phyloP scores from a whole-genome alignment of 2,329 filamentous ascomycete genomes.

The Pseudonectria foliicola region DNA sequence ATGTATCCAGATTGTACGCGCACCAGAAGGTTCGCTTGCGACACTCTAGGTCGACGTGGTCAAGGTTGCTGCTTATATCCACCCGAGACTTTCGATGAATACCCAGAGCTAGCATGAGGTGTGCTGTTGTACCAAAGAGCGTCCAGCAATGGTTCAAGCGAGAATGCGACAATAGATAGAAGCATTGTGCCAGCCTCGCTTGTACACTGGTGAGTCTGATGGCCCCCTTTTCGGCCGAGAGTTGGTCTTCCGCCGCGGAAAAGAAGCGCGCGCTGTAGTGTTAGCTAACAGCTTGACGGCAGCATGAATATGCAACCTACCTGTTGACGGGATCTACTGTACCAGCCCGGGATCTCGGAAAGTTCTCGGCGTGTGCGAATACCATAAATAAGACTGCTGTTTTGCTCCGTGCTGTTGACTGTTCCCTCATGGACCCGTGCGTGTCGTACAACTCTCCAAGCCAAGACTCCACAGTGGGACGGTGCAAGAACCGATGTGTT shows the following conservation, averaged over 20 bases:
- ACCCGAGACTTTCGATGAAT: slow-evolving; percentile 28
- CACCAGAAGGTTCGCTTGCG: slow-evolving; percentile 52
- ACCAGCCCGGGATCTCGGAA: slow-evolving; percentile 22
- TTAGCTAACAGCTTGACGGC: neutral
- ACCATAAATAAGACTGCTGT: slow-evolving; percentile 42
- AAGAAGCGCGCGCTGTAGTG: slow-evolving; percentile 22
- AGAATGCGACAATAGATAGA: slow-evolving; percentile 37
- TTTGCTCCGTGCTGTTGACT: slow-evolving; percentile 12
- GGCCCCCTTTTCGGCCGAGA: slow-evolving; percentile 31
- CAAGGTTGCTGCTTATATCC: slow-evolving; percentile 9
- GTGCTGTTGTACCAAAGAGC: slow-evolving; percentile 35
- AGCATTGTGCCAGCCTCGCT: slow-evolving; percentile 34
- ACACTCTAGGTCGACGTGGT: slow-evolving; percentile 32
- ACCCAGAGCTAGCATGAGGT: slow-evolving; percentile 32
- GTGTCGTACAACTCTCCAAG: slow-evolving; percentile 32
- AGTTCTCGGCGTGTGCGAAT: slow-evolving; percentile 41
- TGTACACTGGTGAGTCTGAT: slow-evolving; percentile 34
- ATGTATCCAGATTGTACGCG: slow-evolving; percentile 57
- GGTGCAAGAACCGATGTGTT: slow-evolving; percentile 47
- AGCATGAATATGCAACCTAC: too few relatives aligned
- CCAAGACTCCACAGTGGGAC: slow-evolving; percentile 41
- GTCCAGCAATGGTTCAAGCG: slow-evolving; percentile 42
- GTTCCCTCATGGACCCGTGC: slow-evolving; percentile 16
- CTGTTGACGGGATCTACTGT: slow-evolving; percentile 3
- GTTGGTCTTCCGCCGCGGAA: slow-evolving; percentile 30